A percentile compares a stretch with the other conserved stretches of the same genome.
Conservation (phyloP, 352 stramenopile species). For the Poterioochromonas sp. region DNA sequence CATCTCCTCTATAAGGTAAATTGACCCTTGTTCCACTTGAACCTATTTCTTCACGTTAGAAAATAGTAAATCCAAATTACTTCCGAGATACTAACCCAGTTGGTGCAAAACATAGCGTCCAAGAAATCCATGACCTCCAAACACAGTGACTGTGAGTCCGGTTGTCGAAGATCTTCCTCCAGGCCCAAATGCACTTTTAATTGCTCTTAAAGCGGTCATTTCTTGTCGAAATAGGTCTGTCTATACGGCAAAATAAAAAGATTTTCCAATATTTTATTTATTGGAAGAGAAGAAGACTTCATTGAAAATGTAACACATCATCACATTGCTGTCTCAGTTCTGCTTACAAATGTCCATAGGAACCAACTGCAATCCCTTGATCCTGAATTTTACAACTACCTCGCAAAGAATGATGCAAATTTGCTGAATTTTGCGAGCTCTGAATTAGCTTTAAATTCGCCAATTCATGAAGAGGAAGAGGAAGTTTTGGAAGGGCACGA, state of each 20-base stretch:
- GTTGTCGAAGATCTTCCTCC: conserved; percentile 57
- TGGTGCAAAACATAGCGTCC: conserved; percentile 85
- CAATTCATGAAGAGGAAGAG: neutral
- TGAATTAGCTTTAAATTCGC: too few relatives aligned
- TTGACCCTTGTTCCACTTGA: conserved; percentile 49
- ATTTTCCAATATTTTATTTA: too few relatives aligned
- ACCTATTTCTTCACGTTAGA: conserved; percentile 38
- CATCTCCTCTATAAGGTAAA: conserved; percentile 81
- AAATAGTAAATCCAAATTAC: conserved; percentile 30
- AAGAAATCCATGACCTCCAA: conserved; percentile 85
- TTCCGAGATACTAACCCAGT: conserved; percentile 59
- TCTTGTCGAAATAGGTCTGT: too few relatives aligned
- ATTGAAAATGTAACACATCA: too few relatives aligned
- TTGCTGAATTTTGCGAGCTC: neutral
- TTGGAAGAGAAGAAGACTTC: too few relatives aligned
- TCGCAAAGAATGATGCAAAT: neutral
- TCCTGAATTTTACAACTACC: neutral
- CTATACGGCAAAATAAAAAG: too few relatives aligned
- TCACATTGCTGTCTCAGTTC: too few relatives aligned
- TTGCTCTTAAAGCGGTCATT: too few relatives aligned
- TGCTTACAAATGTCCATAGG: too few relatives aligned
- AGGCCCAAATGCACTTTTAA: too few relatives aligned
- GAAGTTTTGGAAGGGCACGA: neutral
- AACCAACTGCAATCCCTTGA: neutral
- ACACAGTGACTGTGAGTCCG: conserved; percentile 82